These are phyloP conservation scores for Musa itinerans DNA, from an alignment of 176 grass and related monocot genomes.

Conservation along the genomic window DNA sequence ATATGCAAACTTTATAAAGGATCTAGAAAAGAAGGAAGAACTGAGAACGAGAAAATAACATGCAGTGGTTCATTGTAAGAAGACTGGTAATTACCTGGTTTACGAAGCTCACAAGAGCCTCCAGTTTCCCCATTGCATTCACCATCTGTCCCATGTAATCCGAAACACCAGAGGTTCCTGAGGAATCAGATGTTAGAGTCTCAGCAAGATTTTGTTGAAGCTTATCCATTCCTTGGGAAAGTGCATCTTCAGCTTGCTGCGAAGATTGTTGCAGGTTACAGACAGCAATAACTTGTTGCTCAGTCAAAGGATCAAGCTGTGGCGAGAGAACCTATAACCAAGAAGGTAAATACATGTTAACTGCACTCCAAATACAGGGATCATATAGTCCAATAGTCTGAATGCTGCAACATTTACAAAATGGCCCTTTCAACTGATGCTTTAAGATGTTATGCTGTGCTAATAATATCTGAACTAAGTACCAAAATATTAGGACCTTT, in stretches of 20 bases:
- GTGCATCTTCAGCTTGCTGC: constrained; percentile 72
- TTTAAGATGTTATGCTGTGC: background rate
- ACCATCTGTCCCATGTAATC: constrained; percentile 57
- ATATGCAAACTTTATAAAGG: background rate
- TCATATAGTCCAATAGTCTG: background rate
- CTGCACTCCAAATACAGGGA: background rate
- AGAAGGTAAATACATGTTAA: background rate
- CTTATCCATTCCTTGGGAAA: constrained; percentile 83
- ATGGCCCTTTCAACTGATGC: background rate
- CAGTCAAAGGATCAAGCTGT: constrained; percentile 59
- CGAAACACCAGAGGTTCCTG: constrained; percentile 24
- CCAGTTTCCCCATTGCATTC: constrained; percentile 49
- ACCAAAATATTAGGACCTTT: background rate
- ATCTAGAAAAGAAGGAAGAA: background rate
- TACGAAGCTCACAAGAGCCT: constrained; percentile 55
- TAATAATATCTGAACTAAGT: background rate
- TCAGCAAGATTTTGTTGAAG: constrained; percentile 77
- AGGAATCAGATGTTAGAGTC: constrained; percentile 36
- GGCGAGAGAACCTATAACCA: constrained; percentile 50
- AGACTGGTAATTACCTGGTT: constrained; percentile 34
- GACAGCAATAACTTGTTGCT: constrained; percentile 32
- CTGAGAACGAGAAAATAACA: background rate
- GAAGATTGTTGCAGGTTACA: constrained; percentile 39
- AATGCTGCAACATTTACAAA: background rate
- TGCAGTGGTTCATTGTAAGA: background rate